These are phyloP conservation scores for Calonectria honghensis DNA, from an alignment of 2,329 filamentous ascomycete genomes.

Conservation along the genomic window DNA sequence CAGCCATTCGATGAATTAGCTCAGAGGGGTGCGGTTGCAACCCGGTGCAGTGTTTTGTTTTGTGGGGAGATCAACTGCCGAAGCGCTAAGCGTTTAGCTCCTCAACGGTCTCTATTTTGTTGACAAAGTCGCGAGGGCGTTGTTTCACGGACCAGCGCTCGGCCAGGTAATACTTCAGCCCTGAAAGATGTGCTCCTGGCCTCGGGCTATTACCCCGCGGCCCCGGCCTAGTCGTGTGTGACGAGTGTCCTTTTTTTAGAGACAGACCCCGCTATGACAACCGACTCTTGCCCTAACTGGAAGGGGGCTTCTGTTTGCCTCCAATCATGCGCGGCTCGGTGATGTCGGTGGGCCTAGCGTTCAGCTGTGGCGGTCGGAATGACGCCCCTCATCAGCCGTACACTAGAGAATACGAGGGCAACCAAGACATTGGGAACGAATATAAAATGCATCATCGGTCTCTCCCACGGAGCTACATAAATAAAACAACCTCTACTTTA, in stretches of 20 bases:
- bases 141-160: conserved; percentile 5
- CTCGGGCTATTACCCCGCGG: background rate
- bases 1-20: background rate
- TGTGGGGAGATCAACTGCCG: background rate
- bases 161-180: conserved; percentile 2
- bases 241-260: background rate
- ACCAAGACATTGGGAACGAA: background rate
- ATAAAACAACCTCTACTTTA: background rate
- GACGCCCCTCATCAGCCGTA: background rate
- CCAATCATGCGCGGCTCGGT: background rate
- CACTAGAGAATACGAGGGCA: conserved; percentile 2
- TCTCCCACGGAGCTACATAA: no score
- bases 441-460: conserved; percentile 2
- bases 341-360: conserved; percentile 1
- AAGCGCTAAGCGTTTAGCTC: background rate
- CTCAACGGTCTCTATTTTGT: background rate
- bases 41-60: background rate
- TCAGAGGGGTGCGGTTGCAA: background rate
- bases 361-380: conserved; percentile 5
- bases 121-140: background rate
- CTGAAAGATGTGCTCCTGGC: background rate
- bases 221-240: background rate
- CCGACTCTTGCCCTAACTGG: background rate
- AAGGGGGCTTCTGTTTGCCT: background rate
- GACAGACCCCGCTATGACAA: background rate